These are phyloP conservation scores for Dimocarpus longan DNA, from an alignment of 345 rosid species.

Conservation along the genomic window DNA sequence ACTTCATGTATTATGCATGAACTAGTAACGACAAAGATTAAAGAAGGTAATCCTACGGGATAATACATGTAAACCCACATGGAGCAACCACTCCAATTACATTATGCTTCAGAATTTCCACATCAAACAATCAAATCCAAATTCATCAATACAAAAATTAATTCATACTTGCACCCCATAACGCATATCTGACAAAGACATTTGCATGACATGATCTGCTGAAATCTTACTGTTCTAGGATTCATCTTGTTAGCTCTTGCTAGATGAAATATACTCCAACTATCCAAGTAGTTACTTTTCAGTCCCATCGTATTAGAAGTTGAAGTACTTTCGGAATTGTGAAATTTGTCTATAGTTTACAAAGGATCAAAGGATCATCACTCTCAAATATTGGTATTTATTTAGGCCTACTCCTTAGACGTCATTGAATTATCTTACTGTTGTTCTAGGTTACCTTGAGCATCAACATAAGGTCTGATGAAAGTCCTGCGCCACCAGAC, in stretches of 20 bases:
- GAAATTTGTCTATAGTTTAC: slow-evolving; percentile 16
- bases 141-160: slow-evolving; percentile 21
- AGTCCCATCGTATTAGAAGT: neutral
- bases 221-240: slow-evolving; percentile 4
- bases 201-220: neutral
- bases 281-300: neutral
- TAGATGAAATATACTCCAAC: neutral
- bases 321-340: slow-evolving; percentile 1
- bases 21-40: neutral
- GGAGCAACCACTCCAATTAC: slow-evolving; percentile 7
- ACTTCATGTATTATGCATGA: neutral
- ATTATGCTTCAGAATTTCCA: slow-evolving; percentile 11
- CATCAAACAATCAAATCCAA: slow-evolving; percentile 28
- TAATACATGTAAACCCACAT: neutral
- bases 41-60: neutral
- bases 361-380: slow-evolving; percentile 1
- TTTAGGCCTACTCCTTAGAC: slow-evolving; percentile 25
- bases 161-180: slow-evolving; percentile 17
- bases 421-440: slow-evolving; percentile 36
- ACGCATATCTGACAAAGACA: slow-evolving; percentile 4
- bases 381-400: slow-evolving; percentile 5
- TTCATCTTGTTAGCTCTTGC: slow-evolving; percentile 15
- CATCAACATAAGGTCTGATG: slow-evolving; percentile 68
- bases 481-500: slow-evolving; percentile 99
- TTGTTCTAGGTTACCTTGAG: slow-evolving; percentile 36